Evolutionary conservation across 192 early-diverging fungal species (phyloP), one percentile per base, ranked within the genome.

Genomic region (Lobosporangium transversale): DNA sequence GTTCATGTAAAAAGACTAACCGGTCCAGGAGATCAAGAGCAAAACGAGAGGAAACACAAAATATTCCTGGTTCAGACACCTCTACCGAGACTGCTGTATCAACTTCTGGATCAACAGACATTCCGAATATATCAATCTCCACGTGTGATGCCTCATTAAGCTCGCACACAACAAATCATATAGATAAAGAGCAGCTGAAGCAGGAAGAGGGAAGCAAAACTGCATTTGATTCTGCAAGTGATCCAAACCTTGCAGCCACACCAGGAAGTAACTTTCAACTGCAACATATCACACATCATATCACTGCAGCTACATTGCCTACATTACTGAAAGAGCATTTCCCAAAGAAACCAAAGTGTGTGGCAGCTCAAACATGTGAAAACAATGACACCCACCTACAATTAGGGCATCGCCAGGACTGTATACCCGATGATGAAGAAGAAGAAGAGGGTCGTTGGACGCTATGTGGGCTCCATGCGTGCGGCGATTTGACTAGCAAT

Each of bases 381-480:
- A n/a, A n/a, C n/a, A n/a, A n/a, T n/a, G n/a, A n/a, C n/a, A n/a
- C n/a, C n/a, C n/a, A n/a, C n/a, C n/a, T n/a, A n/a, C n/a, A n/a
- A n/a, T n/a, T n/a, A n/a, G n/a, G n/a, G n/a, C n/a, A n/a, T n/a
- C n/a, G n/a, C n/a, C n/a, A n/a, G n/a, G n/a, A n/a, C n/a, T n/a
- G n/a, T n/a, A n/a, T n/a, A n/a, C n/a, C n/a, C 1, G n/a, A 26
- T 1, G 26, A 45, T 10, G 50, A 65, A 26, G 62, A 49, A 21
- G 66, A 58, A 6, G 62, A 49, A 12, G 49, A 75, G 14, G 61
- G 55, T 6, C 33, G 65, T 9, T 96, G 90, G 90, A 78, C 93
- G 56, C 80, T 94, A 1, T 93, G 91, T 57, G 93, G 94, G 10
- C 80, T 94, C 10, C 93, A 97, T 62, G 85, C 93, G 0, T 97